Evolutionary conservation across 192 early-diverging fungal species (phyloP), one percentile per base, ranked within the genome.

Genomic region (Tieghemiomyces parasiticus): DNA sequence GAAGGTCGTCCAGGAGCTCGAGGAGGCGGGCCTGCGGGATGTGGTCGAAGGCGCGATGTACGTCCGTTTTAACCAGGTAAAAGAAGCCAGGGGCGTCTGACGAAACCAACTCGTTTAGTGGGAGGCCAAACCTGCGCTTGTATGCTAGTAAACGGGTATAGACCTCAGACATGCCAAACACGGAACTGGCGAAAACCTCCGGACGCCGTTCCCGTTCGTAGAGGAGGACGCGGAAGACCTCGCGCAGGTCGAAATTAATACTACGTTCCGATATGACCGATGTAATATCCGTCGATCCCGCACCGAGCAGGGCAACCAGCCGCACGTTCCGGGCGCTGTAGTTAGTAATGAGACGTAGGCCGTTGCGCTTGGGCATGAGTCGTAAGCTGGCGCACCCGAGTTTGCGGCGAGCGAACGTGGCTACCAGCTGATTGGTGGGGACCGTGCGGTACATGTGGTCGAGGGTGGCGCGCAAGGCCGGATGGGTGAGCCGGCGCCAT

Each of bases 51-150:
- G 84, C 84, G 32, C 64, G 65, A 30, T 69, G 72, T 45, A 95
- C 81, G 64, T 95, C 93, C 10, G 89, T 75, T 62, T 93, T 95
- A 58, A 81, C 86, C 68, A 92, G 83, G 58, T 81, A 95, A 12
- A 47, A 62, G 16, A 13, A 4, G 20, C 26, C 30, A 77, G 28
- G n/a, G n/a, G n/a, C n/a, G n/a, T n/a, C n/a, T n/a, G n/a, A n/a
- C n/a, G n/a, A n/a, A n/a, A n/a, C n/a, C n/a, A n/a, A n/a, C n/a
- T n/a, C n/a, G n/a, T n/a, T n/a, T n/a, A n/a, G n/a, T n/a, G n/a
- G n/a, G n/a, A n/a, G n/a, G n/a, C 38, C 16, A 42, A 42, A 59
- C 53, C 16, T n/a, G 50, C 45, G 16, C 48, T 79, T 80, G 63
- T 68, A 71, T 12, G 60, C 59, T 50, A 63, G 64, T 45, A 84